Evolutionary conservation across 129 eudicot species (phyloP).

Genomic region (Artemisia annua): DNA sequence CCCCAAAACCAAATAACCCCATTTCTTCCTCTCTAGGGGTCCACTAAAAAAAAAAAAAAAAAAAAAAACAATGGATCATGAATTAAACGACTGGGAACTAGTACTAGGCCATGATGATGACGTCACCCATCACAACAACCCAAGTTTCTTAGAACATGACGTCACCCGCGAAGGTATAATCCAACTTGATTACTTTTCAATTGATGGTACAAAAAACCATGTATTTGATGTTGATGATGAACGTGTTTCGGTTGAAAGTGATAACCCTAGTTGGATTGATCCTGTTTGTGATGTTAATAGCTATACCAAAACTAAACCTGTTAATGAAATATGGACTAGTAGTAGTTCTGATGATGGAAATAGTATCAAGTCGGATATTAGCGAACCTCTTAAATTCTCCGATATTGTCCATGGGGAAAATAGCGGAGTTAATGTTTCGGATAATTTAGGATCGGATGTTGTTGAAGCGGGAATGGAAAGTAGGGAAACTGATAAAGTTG

Average conservation of each 20-base stretch:
- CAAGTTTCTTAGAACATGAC: constrained; percentile 30
- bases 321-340: constrained; percentile 46
- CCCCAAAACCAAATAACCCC: not conserved
- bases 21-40: constrained; percentile 18
- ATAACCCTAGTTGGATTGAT: constrained; percentile 76
- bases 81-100: constrained; percentile 63
- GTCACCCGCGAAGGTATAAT: constrained; percentile 39
- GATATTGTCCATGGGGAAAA: not conserved
- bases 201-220: constrained; percentile 39
- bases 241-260: constrained; percentile 42
- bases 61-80: constrained; percentile 43
- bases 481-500: constrained; percentile 22
- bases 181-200: constrained; percentile 64
- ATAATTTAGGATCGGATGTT: constrained; percentile 2
- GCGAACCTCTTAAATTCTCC: too few species aligned
- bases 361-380: constrained; percentile 24
- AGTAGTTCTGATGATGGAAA: constrained; percentile 44
- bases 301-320: constrained; percentile 21
- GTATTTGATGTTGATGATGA: constrained; percentile 29
- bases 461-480: constrained; percentile 30
- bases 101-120: constrained; percentile 43
- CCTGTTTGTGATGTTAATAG: constrained; percentile 42
- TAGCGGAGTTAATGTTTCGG: constrained; percentile 24
- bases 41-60: not conserved
- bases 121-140: constrained; percentile 13